Conservation (phyloP, 2,329 filamentous ascomycete species). For the Beauveria sp. region DNA sequence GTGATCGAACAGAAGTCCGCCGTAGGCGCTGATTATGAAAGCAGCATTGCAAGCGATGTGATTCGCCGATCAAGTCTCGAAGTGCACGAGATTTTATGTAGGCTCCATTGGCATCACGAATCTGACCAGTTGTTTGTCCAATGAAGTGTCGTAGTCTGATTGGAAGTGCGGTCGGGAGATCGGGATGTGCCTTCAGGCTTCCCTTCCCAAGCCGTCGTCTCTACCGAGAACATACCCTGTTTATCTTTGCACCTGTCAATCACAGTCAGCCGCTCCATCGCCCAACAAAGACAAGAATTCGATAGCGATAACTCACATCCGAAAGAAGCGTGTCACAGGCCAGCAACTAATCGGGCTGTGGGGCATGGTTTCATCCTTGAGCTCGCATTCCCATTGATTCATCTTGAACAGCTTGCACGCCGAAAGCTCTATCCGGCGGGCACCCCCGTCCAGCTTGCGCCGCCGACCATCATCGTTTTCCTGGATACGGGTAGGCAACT, state of each 20-base stretch:
- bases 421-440: conserved; percentile 39
- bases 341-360: conserved; percentile 46
- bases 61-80: neutral
- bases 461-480: conserved; percentile 39
- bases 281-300: neutral
- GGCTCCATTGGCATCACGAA: conserved; percentile 8
- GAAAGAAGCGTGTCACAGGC: conserved; percentile 52
- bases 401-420: conserved; percentile 50
- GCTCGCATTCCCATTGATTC: conserved; percentile 53
- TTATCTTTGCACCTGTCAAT: conserved; percentile 47
- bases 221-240: conserved; percentile 50
- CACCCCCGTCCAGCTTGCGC: conserved; percentile 38
- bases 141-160: conserved; percentile 11
- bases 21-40: neutral
- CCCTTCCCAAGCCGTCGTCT: conserved; percentile 57
- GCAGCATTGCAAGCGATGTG: neutral
- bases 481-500: conserved; percentile 44
- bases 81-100: too few relatives aligned
- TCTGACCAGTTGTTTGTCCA: conserved; percentile 28
- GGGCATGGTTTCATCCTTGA: conserved; percentile 37
- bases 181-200: neutral
- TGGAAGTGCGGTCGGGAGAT: neutral
- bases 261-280: conserved; percentile 2
- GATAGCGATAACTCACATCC: conserved; percentile 38
- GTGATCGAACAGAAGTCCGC: neutral